Evolutionary conservation across 352 stramenopile species (phyloP), one percentile per base, ranked within the genome.

Genomic region (Lagenidium giganteum): DNA sequence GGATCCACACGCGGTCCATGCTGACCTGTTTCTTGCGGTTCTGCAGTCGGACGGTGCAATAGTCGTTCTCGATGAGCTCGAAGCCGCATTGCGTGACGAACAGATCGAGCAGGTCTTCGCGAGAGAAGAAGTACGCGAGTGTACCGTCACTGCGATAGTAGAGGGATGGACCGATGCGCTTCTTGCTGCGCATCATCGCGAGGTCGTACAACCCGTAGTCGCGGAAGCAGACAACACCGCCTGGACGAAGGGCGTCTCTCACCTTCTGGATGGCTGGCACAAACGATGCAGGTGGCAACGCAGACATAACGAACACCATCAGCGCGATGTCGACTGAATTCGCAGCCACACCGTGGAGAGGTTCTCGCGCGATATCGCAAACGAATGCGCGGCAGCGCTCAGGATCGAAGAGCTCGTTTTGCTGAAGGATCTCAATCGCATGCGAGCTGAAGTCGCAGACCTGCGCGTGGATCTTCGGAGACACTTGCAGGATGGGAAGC

Each of bases 161-260:
- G 14, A 92, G 62, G 49, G 55, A 71, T 11, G 51, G 51, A 0
- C 42, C 54, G 16, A 89, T 39, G 29, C 69, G 71, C 57, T 92
- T 88, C 42, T 71, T 64, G 40, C 80, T 93, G 36, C 80, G 77
- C 13, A 80, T 62, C 82, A 95, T 93, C 21, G 83, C 81, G 9
- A 95, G 61, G 43, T 95, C 83, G 56, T 89, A 95, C 14, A 92
- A 63, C 9, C 78, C 83, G 31, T 93, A 95, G 61, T 95, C 83
- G 22, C 83, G 75, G 28, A 95, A 91, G 59, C 80, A 93, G 18
- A 93, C 63, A 35, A 89, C 51, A 5, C 81, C 83, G 11, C 79
- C 83, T 9, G 68, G 71, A 22, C 65, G 69, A 26, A 88, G 49
- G 5, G 65, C 64, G 11, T 51, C 31, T 32, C 60, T 74, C 16